Conservation (phyloP, 371 early-diverging fungal genomes). For the Syncephalastrum contaminatum region DNA sequence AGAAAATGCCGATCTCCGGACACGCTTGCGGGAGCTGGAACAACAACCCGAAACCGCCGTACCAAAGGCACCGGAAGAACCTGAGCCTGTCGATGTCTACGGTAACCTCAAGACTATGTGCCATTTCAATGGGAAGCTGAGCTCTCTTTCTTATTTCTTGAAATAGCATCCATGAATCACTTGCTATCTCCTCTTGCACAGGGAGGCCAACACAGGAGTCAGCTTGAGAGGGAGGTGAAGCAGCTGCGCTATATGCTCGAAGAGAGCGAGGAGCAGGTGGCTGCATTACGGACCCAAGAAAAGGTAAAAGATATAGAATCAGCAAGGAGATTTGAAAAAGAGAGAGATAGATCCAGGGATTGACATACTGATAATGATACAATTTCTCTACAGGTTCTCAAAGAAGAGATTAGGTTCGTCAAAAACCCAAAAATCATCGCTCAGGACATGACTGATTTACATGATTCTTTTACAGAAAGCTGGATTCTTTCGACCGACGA, state of each 20-base stretch:
- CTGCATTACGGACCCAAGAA: slow-evolving; percentile 56
- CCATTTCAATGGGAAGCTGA: not conserved
- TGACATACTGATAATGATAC: not conserved
- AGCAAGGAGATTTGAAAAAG: too few species aligned
- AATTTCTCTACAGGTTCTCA: slow-evolving; percentile 23
- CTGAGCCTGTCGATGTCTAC: slow-evolving; percentile 20
- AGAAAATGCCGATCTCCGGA: slow-evolving; percentile 9
- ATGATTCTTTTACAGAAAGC: slow-evolving; percentile 31
- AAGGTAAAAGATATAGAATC: slow-evolving; percentile 30
- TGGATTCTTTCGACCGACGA: slow-evolving; percentile 61
- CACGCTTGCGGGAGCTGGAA: slow-evolving; percentile 1
- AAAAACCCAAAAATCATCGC: not conserved
- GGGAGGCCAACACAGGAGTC: slow-evolving; percentile 18
- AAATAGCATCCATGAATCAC: slow-evolving; percentile 38
- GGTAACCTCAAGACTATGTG: slow-evolving; percentile 5
- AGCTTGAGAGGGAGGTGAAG: slow-evolving; percentile 44
- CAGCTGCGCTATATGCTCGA: slow-evolving; percentile 56
- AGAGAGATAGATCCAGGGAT: not conserved
- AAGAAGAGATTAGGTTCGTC: slow-evolving; percentile 41
- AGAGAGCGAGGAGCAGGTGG: slow-evolving; percentile 59
- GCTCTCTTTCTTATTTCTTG: not conserved
- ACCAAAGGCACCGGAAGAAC: slow-evolving; percentile 4
- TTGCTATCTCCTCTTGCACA: slow-evolving; percentile 32
- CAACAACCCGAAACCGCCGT: slow-evolving; percentile 2
- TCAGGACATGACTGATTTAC: not conserved